Base-by-base conservation (phyloP, 2,329 filamentous ascomycete genomes). In the Laburnicola sp. region DNA sequence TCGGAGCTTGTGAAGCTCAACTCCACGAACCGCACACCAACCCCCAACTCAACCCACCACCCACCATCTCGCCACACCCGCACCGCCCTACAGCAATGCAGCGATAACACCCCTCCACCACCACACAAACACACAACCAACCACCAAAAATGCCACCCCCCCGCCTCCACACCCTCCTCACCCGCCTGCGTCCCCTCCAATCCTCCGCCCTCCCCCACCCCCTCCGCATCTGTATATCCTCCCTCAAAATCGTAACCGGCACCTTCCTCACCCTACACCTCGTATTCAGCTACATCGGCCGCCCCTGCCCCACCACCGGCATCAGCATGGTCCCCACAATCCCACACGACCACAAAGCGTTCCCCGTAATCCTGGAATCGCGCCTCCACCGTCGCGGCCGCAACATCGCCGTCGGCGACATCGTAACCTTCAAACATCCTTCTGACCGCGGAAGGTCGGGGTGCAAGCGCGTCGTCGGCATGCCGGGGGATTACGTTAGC, bases 321-420 rank as follows among this genome's bases (percentile, higher is more conserved):
- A 85, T 91, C 3, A 93, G 88, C 16, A 97, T 97, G 94, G 82
- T 94, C 44, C 93, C 93, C 6, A 96, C 91, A 0, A 85, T 97
- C 39, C 63, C 68, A 0, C 51, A 64, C 40, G 51, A 51, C 2
- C 60, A 59, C 49, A 22, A 22, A 32, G 31, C 35, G 10, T 39
- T 36, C 5, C 62, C 68, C 1, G 57, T 28, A 26, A 58, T 71
- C 28, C 46, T 71, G 3, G 62, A 60, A 54, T 70, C 66, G 6
- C 50, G 52, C 8, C 53, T 65, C 6, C 58, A 71, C 47, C 58
- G 66, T 2, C 68, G 65, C 32, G 93, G 93, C 3, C 82, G 86
- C 22, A 79, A 76, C 9, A 73, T 89, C 30, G 67, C 75, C 43
- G 86, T 96, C n/a, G 94, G 94, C 26, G 94, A 99, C 73, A 75